Conservation (phyloP, 176 grass and related monocot species). For the Triticum timopheevii region DNA sequence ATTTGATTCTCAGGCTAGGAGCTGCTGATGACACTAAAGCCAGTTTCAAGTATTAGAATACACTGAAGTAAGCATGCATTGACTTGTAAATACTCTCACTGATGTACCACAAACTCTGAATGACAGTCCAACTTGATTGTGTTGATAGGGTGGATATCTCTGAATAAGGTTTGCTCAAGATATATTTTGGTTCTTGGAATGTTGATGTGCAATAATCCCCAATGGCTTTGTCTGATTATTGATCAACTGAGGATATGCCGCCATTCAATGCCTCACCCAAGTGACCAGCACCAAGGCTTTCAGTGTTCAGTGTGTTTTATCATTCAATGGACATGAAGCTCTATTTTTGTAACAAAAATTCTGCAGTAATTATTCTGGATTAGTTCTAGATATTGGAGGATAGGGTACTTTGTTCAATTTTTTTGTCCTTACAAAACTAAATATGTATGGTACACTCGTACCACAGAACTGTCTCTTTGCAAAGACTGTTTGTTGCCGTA, state of each 20-base stretch:
- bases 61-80: slow-evolving; percentile 32
- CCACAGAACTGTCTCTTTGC: slow-evolving; percentile 6
- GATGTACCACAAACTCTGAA: slow-evolving; percentile 25
- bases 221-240: slow-evolving; percentile 6
- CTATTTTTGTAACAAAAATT: slow-evolving; percentile 31
- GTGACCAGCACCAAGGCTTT: slow-evolving; percentile 11
- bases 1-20: slow-evolving; percentile 33
- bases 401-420: slow-evolving; percentile 36
- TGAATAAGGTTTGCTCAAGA: slow-evolving; percentile 28
- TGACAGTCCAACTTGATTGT: slow-evolving; percentile 26
- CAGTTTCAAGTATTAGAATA: slow-evolving; percentile 32
- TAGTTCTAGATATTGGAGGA: slow-evolving; percentile 36
- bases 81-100: slow-evolving; percentile 37
- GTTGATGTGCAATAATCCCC: slow-evolving; percentile 8
- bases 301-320: slow-evolving; percentile 1
- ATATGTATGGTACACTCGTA: slow-evolving; percentile 28
- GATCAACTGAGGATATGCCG: slow-evolving; percentile 29
- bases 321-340: slow-evolving; percentile 35
- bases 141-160: slow-evolving; percentile 42
- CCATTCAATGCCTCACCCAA: slow-evolving; percentile 2
- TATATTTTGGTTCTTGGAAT: slow-evolving; percentile 40
- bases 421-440: slow-evolving; percentile 19
- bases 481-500: slow-evolving; percentile 16
- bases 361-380: slow-evolving; percentile 18
- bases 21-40: slow-evolving; percentile 34